Percentiles rank a stretch among this genome's conserved stretches.
Conservation (phyloP, 202 grass and related monocot genomes). For the Musa balbisiana region DNA sequence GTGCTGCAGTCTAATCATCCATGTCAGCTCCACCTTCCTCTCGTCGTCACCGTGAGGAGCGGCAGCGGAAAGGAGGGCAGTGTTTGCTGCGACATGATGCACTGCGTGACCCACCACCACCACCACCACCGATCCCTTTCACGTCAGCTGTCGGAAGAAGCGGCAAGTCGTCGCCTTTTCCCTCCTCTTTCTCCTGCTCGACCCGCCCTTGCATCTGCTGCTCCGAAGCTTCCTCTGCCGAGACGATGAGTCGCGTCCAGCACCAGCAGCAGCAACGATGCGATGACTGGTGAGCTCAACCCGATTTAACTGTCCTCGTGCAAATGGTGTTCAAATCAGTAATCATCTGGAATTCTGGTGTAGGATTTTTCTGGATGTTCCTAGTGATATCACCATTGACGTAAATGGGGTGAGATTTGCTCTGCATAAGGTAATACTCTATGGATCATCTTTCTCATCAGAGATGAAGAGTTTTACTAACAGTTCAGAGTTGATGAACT, state of each 20-base stretch:
- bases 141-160: background rate
- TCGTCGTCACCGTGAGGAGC: background rate
- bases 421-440: constrained; percentile 32
- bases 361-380: constrained; percentile 44
- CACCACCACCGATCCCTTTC: background rate
- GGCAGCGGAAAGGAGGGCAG: background rate
- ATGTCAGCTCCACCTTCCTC: background rate
- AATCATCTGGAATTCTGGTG: background rate
- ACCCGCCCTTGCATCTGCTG: background rate
- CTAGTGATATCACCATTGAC: constrained; percentile 34
- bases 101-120: background rate
- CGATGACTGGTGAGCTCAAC: background rate
- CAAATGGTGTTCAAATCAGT: background rate
- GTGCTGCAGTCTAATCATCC: constrained; percentile 1
- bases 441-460: too few relatives aligned
- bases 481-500: constrained; percentile 1
- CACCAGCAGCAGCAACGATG: background rate
- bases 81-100: background rate
- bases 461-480: background rate
- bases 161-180: too few relatives aligned
- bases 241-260: background rate
- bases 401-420: constrained; percentile 24
- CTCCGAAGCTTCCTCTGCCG: background rate
- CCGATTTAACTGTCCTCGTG: background rate
- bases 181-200: background rate